These are phyloP conservation scores for Termitomyces sp. DNA, from an alignment of 768 basidiomycete genomes.

Conservation along the genomic window DNA sequence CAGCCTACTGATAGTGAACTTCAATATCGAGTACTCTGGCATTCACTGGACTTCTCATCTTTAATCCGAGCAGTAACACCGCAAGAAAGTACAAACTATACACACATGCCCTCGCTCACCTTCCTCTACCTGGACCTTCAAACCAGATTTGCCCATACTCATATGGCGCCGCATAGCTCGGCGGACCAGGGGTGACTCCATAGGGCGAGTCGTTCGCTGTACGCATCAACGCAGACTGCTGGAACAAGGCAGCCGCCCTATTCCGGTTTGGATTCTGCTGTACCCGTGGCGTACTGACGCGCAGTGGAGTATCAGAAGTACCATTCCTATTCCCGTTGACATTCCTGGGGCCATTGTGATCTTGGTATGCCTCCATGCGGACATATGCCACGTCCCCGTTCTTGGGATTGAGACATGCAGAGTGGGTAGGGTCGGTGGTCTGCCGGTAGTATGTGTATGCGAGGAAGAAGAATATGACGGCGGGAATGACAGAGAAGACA, in stretches of 20 bases:
- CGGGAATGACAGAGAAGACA: slow-evolving; percentile 32
- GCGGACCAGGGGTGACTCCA: slow-evolving; percentile 21
- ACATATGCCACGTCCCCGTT: slow-evolving; percentile 4
- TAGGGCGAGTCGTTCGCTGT: slow-evolving; percentile 24
- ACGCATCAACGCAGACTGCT: slow-evolving; percentile 15
- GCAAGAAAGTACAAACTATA: not conserved
- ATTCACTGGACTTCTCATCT: not conserved
- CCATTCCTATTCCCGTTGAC: not conserved
- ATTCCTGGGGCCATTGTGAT: not conserved
- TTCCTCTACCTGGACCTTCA: not conserved
- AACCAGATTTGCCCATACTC: slow-evolving; percentile 4
- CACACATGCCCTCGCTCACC: not conserved
- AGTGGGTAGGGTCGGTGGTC: slow-evolving; percentile 29
- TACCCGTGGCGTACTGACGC: not conserved
- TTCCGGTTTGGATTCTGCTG: not conserved
- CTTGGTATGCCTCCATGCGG: slow-evolving; percentile 9
- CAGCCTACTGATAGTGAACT: too few species aligned
- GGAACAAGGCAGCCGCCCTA: not conserved
- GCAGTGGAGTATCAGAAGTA: not conserved
- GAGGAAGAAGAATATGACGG: slow-evolving; percentile 27
- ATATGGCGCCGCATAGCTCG: slow-evolving; percentile 12
- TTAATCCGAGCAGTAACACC: not conserved
- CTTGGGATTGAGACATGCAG: slow-evolving; percentile 22
- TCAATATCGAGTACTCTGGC: not conserved
- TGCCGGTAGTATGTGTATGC: slow-evolving; percentile 36